phyloP scores from a whole-genome alignment of 2,329 filamentous ascomycete species.

The Hypoxylon sp. region DNA sequence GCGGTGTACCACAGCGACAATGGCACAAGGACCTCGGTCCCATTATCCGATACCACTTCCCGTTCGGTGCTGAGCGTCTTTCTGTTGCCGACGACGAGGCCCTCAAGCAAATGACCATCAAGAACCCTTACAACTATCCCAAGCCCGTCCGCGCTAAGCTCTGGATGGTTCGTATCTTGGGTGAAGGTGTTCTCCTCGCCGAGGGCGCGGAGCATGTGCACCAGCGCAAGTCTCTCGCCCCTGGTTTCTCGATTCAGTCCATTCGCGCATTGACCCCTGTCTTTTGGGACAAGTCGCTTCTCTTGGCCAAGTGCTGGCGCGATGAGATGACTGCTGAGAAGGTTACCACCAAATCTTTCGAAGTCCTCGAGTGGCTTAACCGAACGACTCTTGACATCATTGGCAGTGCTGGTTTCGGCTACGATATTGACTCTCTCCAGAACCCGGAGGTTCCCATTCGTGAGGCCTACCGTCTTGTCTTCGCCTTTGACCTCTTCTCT shows the following conservation, averaged over 20 bases:
- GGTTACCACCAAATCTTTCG: conserved; percentile 50
- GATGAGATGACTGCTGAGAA: conserved; percentile 50
- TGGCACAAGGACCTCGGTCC: conserved; percentile 57
- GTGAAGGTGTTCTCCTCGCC: conserved; percentile 57
- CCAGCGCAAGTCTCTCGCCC: conserved; percentile 55
- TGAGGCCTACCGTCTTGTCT: conserved; percentile 57
- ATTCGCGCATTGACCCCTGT: conserved; percentile 54
- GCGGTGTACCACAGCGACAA: conserved; percentile 55
- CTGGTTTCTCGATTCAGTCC: conserved; percentile 55
- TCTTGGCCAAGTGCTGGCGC: conserved; percentile 58
- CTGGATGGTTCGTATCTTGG: conserved; percentile 59
- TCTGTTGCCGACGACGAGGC: conserved; percentile 58
- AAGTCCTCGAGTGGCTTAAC: conserved; percentile 58
- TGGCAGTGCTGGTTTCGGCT: conserved; percentile 56
- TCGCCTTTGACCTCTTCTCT: conserved; percentile 54
- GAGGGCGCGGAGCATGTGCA: conserved; percentile 57
- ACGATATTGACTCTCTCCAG: conserved; percentile 55
- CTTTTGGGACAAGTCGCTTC: conserved; percentile 56
- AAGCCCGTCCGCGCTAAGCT: conserved; percentile 54
- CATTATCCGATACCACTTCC: conserved; percentile 60
- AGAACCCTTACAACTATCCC: conserved; percentile 56
- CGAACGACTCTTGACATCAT: conserved; percentile 59
- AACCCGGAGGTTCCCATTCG: conserved; percentile 53
- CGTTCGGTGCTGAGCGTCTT: conserved; percentile 58
- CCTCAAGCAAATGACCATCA: conserved; percentile 58